Evolutionary conservation across 2,329 filamentous ascomycete species (phyloP), one percentile per base, ranked within the genome.

Genomic region (Bipolaris oryzae): DNA sequence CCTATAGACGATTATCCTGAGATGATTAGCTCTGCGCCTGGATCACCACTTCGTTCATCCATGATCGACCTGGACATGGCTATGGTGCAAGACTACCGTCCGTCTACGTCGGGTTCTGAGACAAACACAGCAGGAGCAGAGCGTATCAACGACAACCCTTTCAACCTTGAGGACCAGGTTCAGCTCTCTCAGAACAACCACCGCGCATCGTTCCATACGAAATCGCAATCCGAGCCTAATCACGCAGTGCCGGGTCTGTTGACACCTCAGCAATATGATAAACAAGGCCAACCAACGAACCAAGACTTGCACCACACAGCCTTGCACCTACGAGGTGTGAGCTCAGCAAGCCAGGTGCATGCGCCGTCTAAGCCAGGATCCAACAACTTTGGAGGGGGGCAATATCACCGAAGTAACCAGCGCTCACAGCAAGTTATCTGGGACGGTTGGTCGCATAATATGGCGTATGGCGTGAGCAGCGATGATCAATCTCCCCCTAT

Each of bases 141-240:
- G 49, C 70, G 74, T 18, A 75, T 76, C 37, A 78, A 74, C 50
- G 78, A 79, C 4, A 79, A 82, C 53, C 80, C 80, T 0, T 82
- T 82, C 61, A 80, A 82, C 62, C 75, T 82, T 6, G 80, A 82
- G 60, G 79, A 82, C 49, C 76, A 77, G 51, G 69, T 77, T 7
- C 69, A 75, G 31, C 67, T 77, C 10, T 74, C 74, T 0, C 62
- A 75, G 31, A 74, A 70, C 42, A 77, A 74, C 51, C 73, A 77
- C 44, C 74, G 76, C 28, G 69, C 71, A 20, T 76, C 73, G 0
- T 76, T 73, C 47, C 76, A 78, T 49, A 74, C 70, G 50, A 76
- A 77, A 48, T 76, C 74, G 11, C 75, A 77, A 49, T 78, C 76
- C 1, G 76, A 77, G 45, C 76, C 76, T 10, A 76, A 75, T 31